These are phyloP conservation scores for Hydnomerulius pinastri DNA, from an alignment of 768 basidiomycete species.

Conservation along the genomic window DNA sequence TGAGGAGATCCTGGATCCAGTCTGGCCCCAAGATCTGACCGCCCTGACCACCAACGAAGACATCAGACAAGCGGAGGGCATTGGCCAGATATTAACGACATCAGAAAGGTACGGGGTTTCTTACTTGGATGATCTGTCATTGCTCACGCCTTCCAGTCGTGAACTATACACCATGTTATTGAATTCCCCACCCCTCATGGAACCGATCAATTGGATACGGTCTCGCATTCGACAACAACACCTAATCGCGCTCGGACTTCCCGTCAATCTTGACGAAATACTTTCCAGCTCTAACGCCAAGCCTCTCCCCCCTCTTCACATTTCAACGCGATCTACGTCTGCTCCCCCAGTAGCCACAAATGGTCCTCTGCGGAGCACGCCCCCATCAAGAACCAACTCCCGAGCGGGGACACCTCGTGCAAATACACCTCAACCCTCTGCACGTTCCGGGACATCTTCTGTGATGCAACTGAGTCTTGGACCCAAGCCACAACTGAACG, in stretches of 20 bases:
- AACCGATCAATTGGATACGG: constrained; percentile 93
- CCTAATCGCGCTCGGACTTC: constrained; percentile 87
- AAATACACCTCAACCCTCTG: constrained; percentile 46
- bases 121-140: constrained; percentile 22
- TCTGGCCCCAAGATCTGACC: constrained; percentile 61
- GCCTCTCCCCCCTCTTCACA: constrained; percentile 76
- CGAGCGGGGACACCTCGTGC: constrained; percentile 52
- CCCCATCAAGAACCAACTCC: constrained; percentile 43
- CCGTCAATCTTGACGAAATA: constrained; percentile 94
- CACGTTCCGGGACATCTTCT: constrained; percentile 29
- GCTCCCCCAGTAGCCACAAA: constrained; percentile 69
- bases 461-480: constrained; percentile 59
- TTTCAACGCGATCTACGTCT: constrained; percentile 80
- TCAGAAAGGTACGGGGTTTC: constrained; percentile 61
- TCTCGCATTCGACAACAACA: constrained; percentile 90
- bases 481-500: constrained; percentile 73
- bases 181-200: constrained; percentile 69
- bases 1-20: constrained; percentile 61
- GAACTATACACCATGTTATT: constrained; percentile 73
- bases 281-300: constrained; percentile 66
- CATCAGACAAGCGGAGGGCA: constrained; percentile 79
- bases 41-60: constrained; percentile 64
- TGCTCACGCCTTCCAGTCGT: constrained; percentile 53
- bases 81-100: constrained; percentile 75
- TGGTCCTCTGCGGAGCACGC: constrained; percentile 28